Base-by-base conservation (phyloP, 306 rosid genomes). In the Leucaena leucocephala region DNA sequence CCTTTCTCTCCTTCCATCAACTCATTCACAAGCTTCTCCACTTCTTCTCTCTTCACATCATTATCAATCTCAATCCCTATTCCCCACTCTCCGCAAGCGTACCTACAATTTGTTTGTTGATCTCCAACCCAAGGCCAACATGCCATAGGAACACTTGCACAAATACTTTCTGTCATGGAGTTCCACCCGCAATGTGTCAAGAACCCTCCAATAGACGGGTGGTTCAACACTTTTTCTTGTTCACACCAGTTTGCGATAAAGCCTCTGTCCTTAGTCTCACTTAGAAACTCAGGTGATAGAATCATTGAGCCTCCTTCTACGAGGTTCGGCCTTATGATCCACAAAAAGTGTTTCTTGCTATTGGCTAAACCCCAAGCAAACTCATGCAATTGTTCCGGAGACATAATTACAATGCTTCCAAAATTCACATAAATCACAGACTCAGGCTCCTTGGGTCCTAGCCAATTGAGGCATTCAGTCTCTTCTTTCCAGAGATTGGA, bases 321-420 rank as follows among this genome's bases (percentile, higher is more conserved):
- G 2, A 55, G 33, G 61, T 55, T 8, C 6, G 27, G 33, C 27
- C 33, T n/a, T n/a, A 55, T 55, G 11, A 55, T 8, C 61, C 61
- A 55, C 22, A 55, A 8, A 6, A 55, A 55, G 33, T 6, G 61
- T 55, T 55, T 55, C 61, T 55, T 55, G 27, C 61, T 55, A 55
- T 55, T 55, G 61, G 61, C 61, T 55, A 55, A 55, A 19, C 61
- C 61, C 61, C 61, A 55, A n/a, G 61, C 61, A n/a, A 55, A 55
- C 35, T 57, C 63, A 21, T 21, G 13, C 2, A 57, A 9, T 9
- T 57, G 63, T 57, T 57, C 63, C 21, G 14, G 35, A 21, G 63
- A 57, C 63, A 57, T n/a, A 8, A 21, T 3, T 9, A 3, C 35
- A 2, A 57, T 5, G 63, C 63, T 57, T 57, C 63, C 63, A 57